Base-by-base conservation (phyloP, 1,284 basidiomycete species). In the Apiotrichum veenhuisii region DNA sequence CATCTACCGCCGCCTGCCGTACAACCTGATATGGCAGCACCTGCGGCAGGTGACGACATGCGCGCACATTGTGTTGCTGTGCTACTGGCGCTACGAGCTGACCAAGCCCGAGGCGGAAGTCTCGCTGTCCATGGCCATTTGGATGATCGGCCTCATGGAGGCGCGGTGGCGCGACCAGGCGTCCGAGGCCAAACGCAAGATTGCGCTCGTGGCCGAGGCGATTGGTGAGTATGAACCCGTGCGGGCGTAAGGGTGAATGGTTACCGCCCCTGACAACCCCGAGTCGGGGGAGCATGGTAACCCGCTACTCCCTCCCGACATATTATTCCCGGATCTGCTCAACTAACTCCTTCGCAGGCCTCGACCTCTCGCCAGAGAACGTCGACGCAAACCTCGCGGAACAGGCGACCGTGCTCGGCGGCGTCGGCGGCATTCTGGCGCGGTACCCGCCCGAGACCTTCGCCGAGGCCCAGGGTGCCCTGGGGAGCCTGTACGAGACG, bases 31-130 rank as follows among this genome's bases (percentile, higher is more conserved):
- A 27, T 62, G 58, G 55, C 56, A 51, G 36, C 60, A 66, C 45
- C 45, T 64, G 12, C 53, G 55, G 5, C 62, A 64, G 20, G 36
- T 66, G 20, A 40, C 54, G 15, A 64, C 58, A 7, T 64, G 55
- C 18, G 58, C 62, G 5, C 58, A 66, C 42, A 37, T 66, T n/a
- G 36, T 64, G n/a, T 34, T 66, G 10, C 53, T 61, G 26, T 59
- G 58, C 27, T 57, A 49, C 55, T 59, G 58, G 52, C 48, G 55
- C 11, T 64, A 59, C 25, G 64, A 64, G 44, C 36, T 66, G 15
- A 57, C 52, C 1, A 57, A 57, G 52, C 14, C 48, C 27, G 64
- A 66, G 25, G 60, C 64, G 0, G 64, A 66, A 47, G 20, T 43
- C 15, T 42, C 42, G 12, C 50, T 65, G 22, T 48, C 50, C 14